These are phyloP conservation scores for Claviceps arundinis DNA, from an alignment of 2,329 filamentous ascomycete species.

Conservation along the genomic window DNA sequence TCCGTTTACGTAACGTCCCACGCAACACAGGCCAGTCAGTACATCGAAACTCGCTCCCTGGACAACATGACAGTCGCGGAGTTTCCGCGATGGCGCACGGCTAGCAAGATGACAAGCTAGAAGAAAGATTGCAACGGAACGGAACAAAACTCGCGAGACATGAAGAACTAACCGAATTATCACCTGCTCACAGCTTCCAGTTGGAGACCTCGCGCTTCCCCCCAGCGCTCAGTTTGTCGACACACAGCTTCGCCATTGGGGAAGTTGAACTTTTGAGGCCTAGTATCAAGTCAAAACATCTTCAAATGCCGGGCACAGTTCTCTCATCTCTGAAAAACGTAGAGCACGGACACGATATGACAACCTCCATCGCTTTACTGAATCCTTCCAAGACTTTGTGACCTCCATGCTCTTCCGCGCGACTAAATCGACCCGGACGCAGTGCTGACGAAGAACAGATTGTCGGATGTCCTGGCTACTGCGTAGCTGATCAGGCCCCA, in stretches of 20 bases:
- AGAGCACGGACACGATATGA: too few relatives aligned
- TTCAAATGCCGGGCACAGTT: not conserved
- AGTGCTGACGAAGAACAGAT: too few relatives aligned
- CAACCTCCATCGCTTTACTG: too few relatives aligned
- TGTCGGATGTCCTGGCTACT: too few relatives aligned
- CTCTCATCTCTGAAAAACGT: not conserved
- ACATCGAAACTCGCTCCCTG: not conserved
- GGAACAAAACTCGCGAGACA: too few relatives aligned
- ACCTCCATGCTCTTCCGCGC: too few relatives aligned
- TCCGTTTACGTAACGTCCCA: not conserved
- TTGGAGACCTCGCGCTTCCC: not conserved
- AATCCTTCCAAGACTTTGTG: too few relatives aligned
- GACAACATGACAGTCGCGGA: not conserved
- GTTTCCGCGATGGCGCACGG: not conserved
- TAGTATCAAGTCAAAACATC: not conserved
- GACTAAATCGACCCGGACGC: too few relatives aligned
- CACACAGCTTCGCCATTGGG: not conserved
- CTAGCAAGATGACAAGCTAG: not conserved
- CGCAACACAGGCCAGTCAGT: not conserved
- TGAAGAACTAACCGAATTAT: not conserved
- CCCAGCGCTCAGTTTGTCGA: not conserved
- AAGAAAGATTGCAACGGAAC: too few relatives aligned
- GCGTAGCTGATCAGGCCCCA: too few relatives aligned
- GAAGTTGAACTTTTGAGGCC: not conserved
- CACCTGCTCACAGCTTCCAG: too few relatives aligned